Evolutionary conservation across 208 protist species (phyloP), one percentile per base, ranked within the genome.

Genomic region (Leishmania gerbilli): DNA sequence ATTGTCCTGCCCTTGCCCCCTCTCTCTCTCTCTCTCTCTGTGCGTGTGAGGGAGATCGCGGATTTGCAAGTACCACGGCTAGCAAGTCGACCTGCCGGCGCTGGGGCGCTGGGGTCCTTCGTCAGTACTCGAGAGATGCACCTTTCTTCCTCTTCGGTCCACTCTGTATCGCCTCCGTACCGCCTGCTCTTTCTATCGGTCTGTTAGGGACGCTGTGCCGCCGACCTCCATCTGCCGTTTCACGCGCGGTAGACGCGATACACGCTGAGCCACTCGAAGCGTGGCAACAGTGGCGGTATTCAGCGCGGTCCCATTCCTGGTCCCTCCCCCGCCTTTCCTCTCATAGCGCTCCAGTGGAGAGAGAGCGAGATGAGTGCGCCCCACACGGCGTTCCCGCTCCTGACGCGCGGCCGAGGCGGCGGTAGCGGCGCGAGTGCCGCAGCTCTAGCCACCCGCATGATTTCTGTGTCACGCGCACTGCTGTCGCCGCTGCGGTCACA

Each of bases 331-430:
- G 19, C 67, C 42, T 40, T 24, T 47, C 65, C 40, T 71, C 65
- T 42, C 21, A 34, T 40, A 34, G 40, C 9, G 42, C 49, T 2
- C 71, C 49, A 75, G 3, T 19, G 49, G 49, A 40, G 31, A 55
- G 40, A 27, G 49, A 40, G 31, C 8, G 40, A 27, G 49, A 84
- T 79, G 75, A 75, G 27, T 58, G 76, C 37, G 37, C 37, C 80
- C 27, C 56, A 56, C 69, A 71, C 76, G 3, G 81, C 82, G 15
- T 85, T 85, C 51, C 82, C 82, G 15, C 8, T 85, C 24, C 72
- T 85, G 24, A 71, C 65, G 40, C 77, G 82, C 8, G 60, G 76
- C 6, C 71, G 37, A 24, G 55, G 74, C 13, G 62, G 62, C 7
- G 27, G 27, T 11, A 47, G 15, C 40, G 37, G 37, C 21, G 6